Conservation (phyloP, 371 early-diverging fungal genomes). For the Dinochytrium kinnereticum region DNA sequence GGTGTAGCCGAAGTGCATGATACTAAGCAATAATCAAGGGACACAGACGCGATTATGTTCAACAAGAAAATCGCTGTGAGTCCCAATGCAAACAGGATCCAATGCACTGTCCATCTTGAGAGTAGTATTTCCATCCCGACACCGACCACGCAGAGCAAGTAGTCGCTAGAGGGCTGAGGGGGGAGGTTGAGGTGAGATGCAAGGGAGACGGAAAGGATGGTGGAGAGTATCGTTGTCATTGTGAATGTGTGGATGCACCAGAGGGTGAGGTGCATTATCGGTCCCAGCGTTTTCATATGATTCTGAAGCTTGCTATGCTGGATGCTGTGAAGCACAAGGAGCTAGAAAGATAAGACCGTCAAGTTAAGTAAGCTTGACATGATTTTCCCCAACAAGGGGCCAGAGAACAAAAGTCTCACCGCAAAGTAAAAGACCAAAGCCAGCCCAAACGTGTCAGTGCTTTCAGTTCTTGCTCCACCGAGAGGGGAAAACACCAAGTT, state of each 20-base stretch:
- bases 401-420: too few species aligned
- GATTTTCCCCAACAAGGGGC: too few species aligned
- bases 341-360: too few species aligned
- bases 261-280: too few species aligned
- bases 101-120: background rate
- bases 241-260: too few species aligned
- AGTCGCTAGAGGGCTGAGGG: background rate
- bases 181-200: too few species aligned
- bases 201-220: too few species aligned
- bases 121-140: background rate
- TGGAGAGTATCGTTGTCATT: too few species aligned
- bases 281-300: too few species aligned
- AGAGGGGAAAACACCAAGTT: background rate
- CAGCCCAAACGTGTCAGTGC: conserved; percentile 20
- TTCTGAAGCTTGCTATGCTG: too few species aligned
- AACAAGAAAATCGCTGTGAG: background rate
- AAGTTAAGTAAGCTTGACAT: too few species aligned
- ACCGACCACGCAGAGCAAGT: background rate
- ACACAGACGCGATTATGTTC: background rate
- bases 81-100: conserved; percentile 4
- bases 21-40: background rate
- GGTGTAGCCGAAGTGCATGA: background rate
- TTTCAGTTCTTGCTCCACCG: background rate
- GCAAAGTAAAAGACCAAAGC: conserved; percentile 22
- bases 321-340: too few species aligned